Evolutionary conservation across 129 eudicot species (phyloP).

Genomic region (Kitagawia praeruptora): DNA sequence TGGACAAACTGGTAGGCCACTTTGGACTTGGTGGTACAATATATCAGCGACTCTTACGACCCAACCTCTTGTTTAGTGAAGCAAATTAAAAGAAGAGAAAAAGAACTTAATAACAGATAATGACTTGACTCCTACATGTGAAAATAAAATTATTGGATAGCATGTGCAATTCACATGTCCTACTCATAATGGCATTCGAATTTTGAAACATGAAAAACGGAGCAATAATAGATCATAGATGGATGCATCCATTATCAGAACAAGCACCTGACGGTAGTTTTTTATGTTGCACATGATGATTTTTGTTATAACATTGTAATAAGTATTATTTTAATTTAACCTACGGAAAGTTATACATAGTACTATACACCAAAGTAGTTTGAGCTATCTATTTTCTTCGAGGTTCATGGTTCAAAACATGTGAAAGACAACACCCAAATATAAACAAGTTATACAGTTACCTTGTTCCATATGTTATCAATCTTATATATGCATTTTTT

Average conservation of each 20-base stretch:
- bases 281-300: not conserved
- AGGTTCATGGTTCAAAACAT: too few species aligned
- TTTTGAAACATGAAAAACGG: not conserved
- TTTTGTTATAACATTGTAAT: not conserved
- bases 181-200: not conserved
- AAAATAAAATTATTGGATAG: not conserved
- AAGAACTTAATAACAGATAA: not conserved
- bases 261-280: not conserved
- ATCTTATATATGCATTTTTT: too few species aligned
- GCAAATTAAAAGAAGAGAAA: not conserved
- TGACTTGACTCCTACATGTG: not conserved
- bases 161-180: constrained; percentile 10
- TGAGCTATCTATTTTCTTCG: too few species aligned
- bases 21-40: not conserved
- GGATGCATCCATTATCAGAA: not conserved
- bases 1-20: not conserved
- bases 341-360: not conserved
- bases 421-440: too few species aligned
- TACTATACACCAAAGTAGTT: not conserved
- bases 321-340: not conserved
- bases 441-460: too few species aligned
- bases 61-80: not conserved
- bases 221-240: not conserved
- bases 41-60: not conserved
- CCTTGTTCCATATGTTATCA: too few species aligned